Percentiles rank a stretch among this genome's conserved stretches.
phyloP scores from a whole-genome alignment of 2,329 filamentous ascomycete genomes.

The Trichoderma afroharzianum region DNA sequence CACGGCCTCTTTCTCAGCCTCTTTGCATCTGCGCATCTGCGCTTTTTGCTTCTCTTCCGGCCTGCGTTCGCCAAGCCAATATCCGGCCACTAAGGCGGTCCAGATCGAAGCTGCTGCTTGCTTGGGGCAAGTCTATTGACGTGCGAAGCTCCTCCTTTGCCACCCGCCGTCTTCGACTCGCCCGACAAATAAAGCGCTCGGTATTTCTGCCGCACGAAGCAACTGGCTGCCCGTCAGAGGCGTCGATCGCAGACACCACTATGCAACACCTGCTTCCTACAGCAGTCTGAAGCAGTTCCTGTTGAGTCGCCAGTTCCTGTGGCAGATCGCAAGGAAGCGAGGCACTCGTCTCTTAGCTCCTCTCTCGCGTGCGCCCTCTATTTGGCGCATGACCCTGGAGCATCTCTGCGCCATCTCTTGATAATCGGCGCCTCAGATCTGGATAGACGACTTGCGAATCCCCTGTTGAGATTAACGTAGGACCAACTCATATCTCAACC shows the following conservation, averaged over 20 bases:
- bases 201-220: not conserved
- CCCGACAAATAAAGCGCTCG: not conserved
- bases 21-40: not conserved
- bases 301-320: not conserved
- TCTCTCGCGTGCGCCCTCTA: not conserved
- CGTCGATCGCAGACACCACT: conserved; percentile 4
- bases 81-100: not conserved
- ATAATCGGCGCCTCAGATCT: not conserved
- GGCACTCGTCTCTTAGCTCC: not conserved
- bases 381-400: not conserved
- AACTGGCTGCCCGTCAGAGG: not conserved
- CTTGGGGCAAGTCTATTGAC: not conserved
- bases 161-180: conserved; percentile 13
- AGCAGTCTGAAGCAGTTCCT: conserved; percentile 10
- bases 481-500: not conserved
- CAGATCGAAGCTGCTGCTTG: not conserved
- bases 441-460: not conserved
- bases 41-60: not conserved
- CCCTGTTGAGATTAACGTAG: not conserved
- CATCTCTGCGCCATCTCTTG: not conserved
- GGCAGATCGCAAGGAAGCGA: conserved; percentile 7
- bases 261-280: not conserved
- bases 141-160: conserved; percentile 7
- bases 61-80: not conserved
- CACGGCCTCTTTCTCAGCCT: not conserved